Percentiles rank a stretch among this genome's conserved stretches.
Evolutionary conservation across 2,329 filamentous ascomycete genomes (phyloP).

Genomic region (Ophiostoma piceae): DNA sequence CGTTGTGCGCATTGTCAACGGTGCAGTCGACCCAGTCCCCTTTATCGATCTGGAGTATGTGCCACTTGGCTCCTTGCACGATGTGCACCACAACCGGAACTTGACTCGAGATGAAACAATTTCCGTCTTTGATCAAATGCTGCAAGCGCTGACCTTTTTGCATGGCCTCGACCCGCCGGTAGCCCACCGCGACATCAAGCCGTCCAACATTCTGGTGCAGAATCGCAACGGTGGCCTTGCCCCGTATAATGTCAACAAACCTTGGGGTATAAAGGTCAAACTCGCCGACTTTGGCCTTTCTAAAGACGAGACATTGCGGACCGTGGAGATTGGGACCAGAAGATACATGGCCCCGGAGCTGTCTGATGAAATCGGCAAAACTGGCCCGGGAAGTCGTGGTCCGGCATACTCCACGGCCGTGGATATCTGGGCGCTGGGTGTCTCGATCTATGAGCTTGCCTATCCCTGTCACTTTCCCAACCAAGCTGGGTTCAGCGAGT

Average conservation of each 20-base stretch:
- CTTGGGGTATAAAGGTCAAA: neutral
- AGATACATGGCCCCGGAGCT: constrained; percentile 1
- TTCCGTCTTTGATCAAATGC: neutral
- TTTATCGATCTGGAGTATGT: neutral
- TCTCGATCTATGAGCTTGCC: constrained; percentile 2
- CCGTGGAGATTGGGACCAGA: neutral
- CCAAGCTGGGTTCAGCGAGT: neutral
- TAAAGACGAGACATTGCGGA: constrained; percentile 4
- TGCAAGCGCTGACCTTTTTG: neutral
- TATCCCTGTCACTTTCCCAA: neutral
- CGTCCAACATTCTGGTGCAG: neutral
- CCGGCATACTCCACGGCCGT: neutral
- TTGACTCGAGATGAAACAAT: neutral
- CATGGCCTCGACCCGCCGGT: neutral
- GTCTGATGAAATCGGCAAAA: neutral
- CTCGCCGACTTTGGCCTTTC: neutral
- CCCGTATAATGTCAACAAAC: neutral
- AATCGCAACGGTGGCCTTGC: neutral
- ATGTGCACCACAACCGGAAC: neutral
- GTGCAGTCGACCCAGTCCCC: neutral
- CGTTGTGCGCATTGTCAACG: neutral
- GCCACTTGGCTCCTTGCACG: neutral
- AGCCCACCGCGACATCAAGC: neutral
- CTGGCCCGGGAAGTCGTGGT: neutral
- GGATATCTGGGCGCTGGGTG: constrained; percentile 3